Percentiles rank a stretch among this genome's conserved stretches.
Conservation (phyloP, 129 eudicot genomes). For the Glebionis coronaria region DNA sequence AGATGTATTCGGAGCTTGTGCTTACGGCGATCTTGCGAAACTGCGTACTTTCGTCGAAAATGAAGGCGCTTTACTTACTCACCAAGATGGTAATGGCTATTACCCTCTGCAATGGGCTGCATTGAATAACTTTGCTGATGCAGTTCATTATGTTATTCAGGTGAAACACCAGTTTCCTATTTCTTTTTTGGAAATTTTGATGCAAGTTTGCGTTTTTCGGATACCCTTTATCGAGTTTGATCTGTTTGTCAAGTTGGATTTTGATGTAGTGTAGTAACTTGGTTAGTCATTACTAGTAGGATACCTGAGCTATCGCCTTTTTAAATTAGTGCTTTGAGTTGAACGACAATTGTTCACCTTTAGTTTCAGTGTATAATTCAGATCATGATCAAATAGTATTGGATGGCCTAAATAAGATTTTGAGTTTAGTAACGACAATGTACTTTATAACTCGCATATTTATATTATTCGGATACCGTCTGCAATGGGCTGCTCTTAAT, state of each 20-base stretch:
- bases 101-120: constrained; percentile 90
- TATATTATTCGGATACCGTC: no score
- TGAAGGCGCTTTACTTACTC: constrained; percentile 58
- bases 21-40: constrained; percentile 75
- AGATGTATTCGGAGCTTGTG: constrained; percentile 75
- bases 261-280: no score
- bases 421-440: no score
- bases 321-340: no score
- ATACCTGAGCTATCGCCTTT: no score
- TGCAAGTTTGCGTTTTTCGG: background rate
- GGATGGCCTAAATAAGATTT: no score
- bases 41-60: constrained; percentile 59
- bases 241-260: background rate
- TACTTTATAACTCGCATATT: no score
- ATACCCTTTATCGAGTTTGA: background rate
- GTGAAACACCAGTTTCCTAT: background rate
- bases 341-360: no score
- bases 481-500: no score
- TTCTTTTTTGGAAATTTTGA: background rate
- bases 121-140: constrained; percentile 65
- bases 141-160: constrained; percentile 53
- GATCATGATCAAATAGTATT: no score
- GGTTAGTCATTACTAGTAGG: no score
- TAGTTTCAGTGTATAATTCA: no score
- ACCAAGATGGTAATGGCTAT: constrained; percentile 78